A percentile compares a stretch with the other conserved stretches of the same genome.
phyloP scores from a whole-genome alignment of 441 rosid genomes.

The Croton laevigatus region DNA sequence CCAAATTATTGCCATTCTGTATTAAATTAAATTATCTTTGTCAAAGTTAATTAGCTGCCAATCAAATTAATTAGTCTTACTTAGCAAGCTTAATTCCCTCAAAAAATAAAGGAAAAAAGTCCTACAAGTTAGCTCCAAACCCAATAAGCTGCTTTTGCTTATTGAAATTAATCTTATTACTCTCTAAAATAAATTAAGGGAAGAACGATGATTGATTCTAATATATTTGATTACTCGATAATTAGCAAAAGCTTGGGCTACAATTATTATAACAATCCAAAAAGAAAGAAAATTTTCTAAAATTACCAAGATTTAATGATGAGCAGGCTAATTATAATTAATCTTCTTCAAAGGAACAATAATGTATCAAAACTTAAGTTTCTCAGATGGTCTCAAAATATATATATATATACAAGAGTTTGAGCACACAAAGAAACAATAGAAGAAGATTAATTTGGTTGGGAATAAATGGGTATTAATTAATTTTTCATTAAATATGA shows the following conservation, averaged over 20 bases:
- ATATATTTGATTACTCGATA: no score
- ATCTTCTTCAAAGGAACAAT: background rate
- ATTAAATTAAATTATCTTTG: conserved; percentile 18
- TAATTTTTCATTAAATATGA: background rate
- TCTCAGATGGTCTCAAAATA: conserved; percentile 17
- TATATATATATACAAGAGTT: conserved; percentile 19
- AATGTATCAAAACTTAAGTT: conserved; percentile 19
- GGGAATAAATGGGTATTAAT: no score
- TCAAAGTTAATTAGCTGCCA: conserved; percentile 17
- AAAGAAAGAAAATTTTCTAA: no score
- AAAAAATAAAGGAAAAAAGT: no score
- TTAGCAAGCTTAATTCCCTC: no score
- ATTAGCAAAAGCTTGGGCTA: no score
- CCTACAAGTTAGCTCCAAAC: no score
- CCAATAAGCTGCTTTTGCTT: no score
- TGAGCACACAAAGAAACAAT: conserved; percentile 7
- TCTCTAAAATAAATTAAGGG: no score
- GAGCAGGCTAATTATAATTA: background rate
- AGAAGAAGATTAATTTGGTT: background rate
- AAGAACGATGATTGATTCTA: no score
- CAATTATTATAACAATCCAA: no score
- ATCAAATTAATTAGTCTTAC: background rate
- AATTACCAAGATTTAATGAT: background rate
- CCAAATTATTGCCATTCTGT: conserved; percentile 18
- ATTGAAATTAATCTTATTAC: no score